These are phyloP conservation scores for Flammula alnicola DNA, from an alignment of 1,284 basidiomycete species.

Conservation along the genomic window DNA sequence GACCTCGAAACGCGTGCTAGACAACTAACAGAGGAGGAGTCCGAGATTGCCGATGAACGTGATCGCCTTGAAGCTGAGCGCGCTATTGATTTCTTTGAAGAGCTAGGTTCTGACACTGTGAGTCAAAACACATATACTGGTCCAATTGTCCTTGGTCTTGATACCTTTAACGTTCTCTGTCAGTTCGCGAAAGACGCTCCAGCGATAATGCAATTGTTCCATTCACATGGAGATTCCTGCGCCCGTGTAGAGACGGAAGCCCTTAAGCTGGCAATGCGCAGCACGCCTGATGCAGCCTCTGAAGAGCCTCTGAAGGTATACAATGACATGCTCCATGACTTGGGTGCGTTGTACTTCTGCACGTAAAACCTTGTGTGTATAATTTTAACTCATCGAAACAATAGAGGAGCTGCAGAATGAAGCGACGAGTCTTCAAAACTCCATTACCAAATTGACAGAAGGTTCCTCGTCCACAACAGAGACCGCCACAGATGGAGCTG, in stretches of 20 bases:
- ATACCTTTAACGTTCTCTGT: not conserved
- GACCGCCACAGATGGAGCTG: constrained; percentile 2
- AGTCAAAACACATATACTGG: constrained; percentile 9
- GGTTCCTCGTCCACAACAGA: constrained; percentile 10
- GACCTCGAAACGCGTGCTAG: constrained; percentile 36
- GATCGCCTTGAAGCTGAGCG: constrained; percentile 42
- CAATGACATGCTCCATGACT: constrained; percentile 42
- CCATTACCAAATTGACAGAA: constrained; percentile 39
- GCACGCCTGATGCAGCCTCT: constrained; percentile 31
- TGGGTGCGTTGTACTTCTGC: constrained; percentile 34
- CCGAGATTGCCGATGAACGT: constrained; percentile 41
- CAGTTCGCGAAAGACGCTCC: constrained; percentile 48
- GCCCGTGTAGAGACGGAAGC: constrained; percentile 43
- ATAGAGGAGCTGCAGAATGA: constrained; percentile 40
- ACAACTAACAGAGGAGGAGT: constrained; percentile 37
- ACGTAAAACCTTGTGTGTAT: not conserved
- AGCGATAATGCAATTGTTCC: constrained; percentile 48
- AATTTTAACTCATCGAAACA: constrained; percentile 4
- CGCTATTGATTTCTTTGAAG: constrained; percentile 43
- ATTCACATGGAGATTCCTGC: constrained; percentile 47
- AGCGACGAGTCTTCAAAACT: constrained; percentile 38
- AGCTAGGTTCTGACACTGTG: constrained; percentile 41
- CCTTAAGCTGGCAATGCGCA: constrained; percentile 39
- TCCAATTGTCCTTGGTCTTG: not conserved
- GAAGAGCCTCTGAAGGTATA: constrained; percentile 43